phyloP scores from a whole-genome alignment of 2,329 filamentous ascomycete genomes.

The Daldinia eschscholtzii region DNA sequence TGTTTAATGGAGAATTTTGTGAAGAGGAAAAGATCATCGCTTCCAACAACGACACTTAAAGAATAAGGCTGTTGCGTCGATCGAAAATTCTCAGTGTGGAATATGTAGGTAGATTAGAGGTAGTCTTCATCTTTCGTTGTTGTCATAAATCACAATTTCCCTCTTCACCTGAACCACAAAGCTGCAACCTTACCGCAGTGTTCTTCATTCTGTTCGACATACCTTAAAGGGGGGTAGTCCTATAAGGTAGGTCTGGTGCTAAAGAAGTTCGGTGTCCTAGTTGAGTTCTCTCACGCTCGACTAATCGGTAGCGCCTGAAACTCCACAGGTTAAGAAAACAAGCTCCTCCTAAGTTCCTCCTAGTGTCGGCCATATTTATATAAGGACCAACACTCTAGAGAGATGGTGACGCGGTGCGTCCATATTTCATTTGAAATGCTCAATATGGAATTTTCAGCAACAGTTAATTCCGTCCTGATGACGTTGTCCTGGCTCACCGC shows the following conservation, averaged over 20 bases:
- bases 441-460: conserved; percentile 40
- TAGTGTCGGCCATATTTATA: conserved; percentile 6
- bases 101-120: too few species aligned
- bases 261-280: conserved; percentile 3
- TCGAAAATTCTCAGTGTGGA: background rate
- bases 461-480: background rate
- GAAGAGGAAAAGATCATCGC: conserved; percentile 44
- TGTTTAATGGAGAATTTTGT: conserved; percentile 41
- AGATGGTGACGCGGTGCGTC: conserved; percentile 5
- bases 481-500: background rate
- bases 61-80: conserved; percentile 18
- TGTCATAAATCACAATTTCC: background rate
- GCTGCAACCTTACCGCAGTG: background rate
- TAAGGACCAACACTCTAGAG: conserved; percentile 7
- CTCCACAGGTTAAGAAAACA: background rate
- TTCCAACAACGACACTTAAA: conserved; percentile 34
- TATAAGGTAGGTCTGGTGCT: conserved; percentile 1
- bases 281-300: background rate
- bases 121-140: background rate
- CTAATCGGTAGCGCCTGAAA: background rate
- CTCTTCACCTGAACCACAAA: background rate
- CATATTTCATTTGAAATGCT: conserved; percentile 1
- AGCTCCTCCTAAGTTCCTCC: background rate
- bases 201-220: background rate
- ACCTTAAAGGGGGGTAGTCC: background rate